These are phyloP conservation scores for Aspergillus sclerotialis DNA, from an alignment of 2,329 filamentous ascomycete species.

Conservation along the genomic window DNA sequence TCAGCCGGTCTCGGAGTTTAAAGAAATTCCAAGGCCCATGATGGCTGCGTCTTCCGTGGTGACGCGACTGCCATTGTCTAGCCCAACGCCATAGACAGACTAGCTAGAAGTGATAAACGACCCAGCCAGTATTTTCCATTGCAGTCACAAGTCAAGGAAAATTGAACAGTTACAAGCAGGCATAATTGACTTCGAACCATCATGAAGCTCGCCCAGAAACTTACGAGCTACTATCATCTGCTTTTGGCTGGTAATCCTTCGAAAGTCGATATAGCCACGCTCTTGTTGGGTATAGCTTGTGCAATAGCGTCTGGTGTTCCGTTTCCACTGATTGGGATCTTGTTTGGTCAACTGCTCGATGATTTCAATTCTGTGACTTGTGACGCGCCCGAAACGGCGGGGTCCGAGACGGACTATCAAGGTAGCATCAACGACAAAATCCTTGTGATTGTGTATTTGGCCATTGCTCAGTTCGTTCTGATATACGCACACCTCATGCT, in stretches of 20 bases:
- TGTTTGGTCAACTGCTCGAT: slow-evolving; percentile 35
- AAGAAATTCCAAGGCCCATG: not conserved
- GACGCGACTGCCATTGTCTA: not conserved
- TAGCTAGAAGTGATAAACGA: too few relatives aligned
- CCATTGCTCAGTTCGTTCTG: slow-evolving; percentile 54
- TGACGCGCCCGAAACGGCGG: slow-evolving; percentile 8
- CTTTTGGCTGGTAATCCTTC: slow-evolving; percentile 33
- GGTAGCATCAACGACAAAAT: slow-evolving; percentile 46
- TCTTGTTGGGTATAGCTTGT: slow-evolving; percentile 19
- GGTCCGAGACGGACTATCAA: slow-evolving; percentile 14
- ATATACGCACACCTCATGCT: slow-evolving; percentile 60
- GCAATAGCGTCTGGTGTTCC: slow-evolving; percentile 34
- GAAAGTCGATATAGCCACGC: slow-evolving; percentile 19
- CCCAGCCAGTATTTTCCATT: not conserved
- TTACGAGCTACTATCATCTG: slow-evolving; percentile 28
- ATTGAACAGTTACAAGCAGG: not conserved
- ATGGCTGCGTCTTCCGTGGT: not conserved
- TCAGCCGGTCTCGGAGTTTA: not conserved
- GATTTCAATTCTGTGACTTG: slow-evolving; percentile 30
- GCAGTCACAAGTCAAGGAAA: slow-evolving; percentile 4
- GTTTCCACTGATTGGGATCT: slow-evolving; percentile 33
- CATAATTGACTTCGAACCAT: slow-evolving; percentile 5
- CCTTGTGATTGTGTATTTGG: slow-evolving; percentile 56
- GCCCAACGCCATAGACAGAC: not conserved
- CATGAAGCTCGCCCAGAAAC: slow-evolving; percentile 24